phyloP scores from a whole-genome alignment of 129 eudicot genomes.

The Helianthus tuberosus region DNA sequence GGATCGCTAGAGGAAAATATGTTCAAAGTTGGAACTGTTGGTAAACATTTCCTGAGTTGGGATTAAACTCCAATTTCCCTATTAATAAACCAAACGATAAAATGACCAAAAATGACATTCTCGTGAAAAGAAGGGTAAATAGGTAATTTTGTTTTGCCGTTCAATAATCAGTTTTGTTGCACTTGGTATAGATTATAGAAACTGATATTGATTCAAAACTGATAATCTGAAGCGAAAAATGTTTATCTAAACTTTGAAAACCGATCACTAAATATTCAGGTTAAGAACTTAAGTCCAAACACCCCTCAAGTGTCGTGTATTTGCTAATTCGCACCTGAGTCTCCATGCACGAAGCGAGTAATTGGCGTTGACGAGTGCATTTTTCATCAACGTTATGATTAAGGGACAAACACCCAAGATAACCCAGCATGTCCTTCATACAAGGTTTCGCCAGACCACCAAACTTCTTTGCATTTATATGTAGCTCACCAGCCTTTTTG shows the following conservation, averaged over 20 bases:
- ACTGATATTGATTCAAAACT: not conserved
- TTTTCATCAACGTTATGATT: conserved; percentile 40
- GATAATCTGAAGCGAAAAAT: not conserved
- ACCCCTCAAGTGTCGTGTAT: not conserved
- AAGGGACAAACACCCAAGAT: conserved; percentile 45
- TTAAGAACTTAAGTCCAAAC: not conserved
- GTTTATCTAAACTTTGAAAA: not conserved
- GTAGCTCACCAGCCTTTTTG: conserved; percentile 39
- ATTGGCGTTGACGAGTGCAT: conserved; percentile 34
- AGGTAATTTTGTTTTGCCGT: conserved; percentile 1
- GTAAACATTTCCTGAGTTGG: too few relatives aligned
- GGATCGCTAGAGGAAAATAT: too few relatives aligned
- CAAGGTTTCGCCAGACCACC: conserved; percentile 43
- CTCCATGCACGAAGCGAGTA: conserved; percentile 33
- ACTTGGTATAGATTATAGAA: not conserved
- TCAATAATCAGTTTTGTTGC: not conserved
- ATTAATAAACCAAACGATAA: not conserved
- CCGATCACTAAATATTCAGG: not conserved
- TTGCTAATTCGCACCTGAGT: conserved; percentile 27
- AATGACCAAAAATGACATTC: not conserved
- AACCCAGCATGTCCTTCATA: conserved; percentile 40
- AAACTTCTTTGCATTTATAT: conserved; percentile 40
- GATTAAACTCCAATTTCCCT: too few relatives aligned
- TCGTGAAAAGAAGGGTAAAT: not conserved
- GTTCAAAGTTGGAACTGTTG: too few relatives aligned